These are phyloP conservation scores for Venturiaceae sp. DNA, from an alignment of 2,329 filamentous ascomycete species.

Conservation along the genomic window DNA sequence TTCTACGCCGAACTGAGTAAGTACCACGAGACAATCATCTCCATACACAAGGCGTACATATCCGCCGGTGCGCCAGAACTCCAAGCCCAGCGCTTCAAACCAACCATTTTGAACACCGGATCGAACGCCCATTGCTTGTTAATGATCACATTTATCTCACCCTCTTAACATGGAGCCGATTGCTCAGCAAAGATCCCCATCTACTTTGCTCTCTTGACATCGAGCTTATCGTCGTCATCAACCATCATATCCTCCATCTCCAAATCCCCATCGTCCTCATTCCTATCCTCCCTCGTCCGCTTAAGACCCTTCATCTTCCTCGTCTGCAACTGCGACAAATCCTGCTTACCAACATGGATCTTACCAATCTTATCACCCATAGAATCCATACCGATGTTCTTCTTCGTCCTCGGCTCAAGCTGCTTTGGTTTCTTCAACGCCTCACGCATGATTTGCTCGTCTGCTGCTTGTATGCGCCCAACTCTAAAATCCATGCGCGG, in stretches of 20 bases:
- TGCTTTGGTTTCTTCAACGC: slow-evolving; percentile 79
- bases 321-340: slow-evolving; percentile 78
- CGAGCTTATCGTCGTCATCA: neutral
- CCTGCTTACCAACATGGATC: slow-evolving; percentile 84
- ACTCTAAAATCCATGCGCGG: slow-evolving; percentile 87
- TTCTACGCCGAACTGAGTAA: too few species aligned
- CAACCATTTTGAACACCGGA: too few species aligned
- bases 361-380: slow-evolving; percentile 96
- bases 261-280: slow-evolving; percentile 37
- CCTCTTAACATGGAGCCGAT: neutral
- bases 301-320: slow-evolving; percentile 99
- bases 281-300: slow-evolving; percentile 57
- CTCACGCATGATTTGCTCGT: slow-evolving; percentile 73
- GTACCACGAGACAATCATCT: too few species aligned
- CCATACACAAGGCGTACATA: too few species aligned
- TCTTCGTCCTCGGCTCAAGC: slow-evolving; percentile 61
- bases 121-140: neutral
- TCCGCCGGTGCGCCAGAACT: too few species aligned
- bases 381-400: slow-evolving; percentile 85
- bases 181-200: too few species aligned
- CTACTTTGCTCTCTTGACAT: neutral
- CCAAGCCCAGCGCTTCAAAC: too few species aligned
- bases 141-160: neutral
- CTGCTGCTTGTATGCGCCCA: slow-evolving; percentile 70
- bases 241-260: slow-evolving; percentile 1